Evolutionary conservation across 257 asterid species (phyloP), one percentile per base, ranked within the genome.

Genomic region (Solanum verrucosum): DNA sequence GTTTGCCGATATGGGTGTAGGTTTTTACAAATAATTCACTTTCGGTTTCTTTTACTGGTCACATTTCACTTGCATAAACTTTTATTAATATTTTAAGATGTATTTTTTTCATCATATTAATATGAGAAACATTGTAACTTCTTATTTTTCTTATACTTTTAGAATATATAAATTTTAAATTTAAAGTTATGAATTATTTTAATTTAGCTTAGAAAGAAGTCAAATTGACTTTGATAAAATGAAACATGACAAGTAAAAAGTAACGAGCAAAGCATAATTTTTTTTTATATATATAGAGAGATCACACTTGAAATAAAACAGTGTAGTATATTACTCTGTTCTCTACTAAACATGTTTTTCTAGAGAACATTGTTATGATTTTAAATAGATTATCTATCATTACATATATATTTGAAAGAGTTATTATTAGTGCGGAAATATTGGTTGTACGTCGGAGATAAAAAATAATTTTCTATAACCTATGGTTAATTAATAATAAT

Each of bases 11-110:
- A 21, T 10, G 44, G 52, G 56, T 37, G 31, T 75, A 75, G 56
- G 33, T 5, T 21, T 35, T 18, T 18, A 70, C 1, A 29, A 68
- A 33, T 14, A 9, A 25, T 63, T 25, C 16, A 52, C 15, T 10
- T 10, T n/a, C 6, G 1, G 0, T 63, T 63, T 63, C 25, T n/a
- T 23, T 63, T 63, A 63, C 1, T 0, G 1, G 71, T 9, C 1
- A 63, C 3, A 63, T 63, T 63, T 63, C 16, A n/a, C 31, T 63
- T 21, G 12, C 2, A 60, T 21, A 6, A 60, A 60, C 6, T 60
- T 9, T 21, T 9, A 21, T 21, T 0, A 56, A 20, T 56, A 18
- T 18, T 20, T 56, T 3, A 56, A 52, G 23, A 52, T 52, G 23
- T 16, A 16, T 6, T 5, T 52, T 52, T 13, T 44, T 44, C 56